phyloP scores from a whole-genome alignment of 805 yeast genomes.

The Myxozyma neglecta region DNA sequence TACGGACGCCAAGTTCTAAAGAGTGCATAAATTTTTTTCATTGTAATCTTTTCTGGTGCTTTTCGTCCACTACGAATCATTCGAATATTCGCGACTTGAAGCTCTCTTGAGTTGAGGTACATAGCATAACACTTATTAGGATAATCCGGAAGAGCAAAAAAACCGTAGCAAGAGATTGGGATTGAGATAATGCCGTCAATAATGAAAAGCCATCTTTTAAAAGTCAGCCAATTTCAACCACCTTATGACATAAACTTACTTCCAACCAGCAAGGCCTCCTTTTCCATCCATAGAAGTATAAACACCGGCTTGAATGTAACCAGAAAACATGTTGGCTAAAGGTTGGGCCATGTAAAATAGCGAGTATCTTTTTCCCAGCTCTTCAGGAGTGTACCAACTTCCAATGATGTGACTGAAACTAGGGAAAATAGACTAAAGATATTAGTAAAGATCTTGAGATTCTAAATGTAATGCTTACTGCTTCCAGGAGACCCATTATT shows the following conservation, averaged over 20 bases:
- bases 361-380: conserved; percentile 20
- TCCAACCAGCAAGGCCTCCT: conserved; percentile 63
- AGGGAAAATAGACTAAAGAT: conserved; percentile 10
- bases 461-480: conserved; percentile 16
- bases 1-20: conserved; percentile 17
- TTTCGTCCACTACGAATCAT: conserved; percentile 12
- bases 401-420: conserved; percentile 18
- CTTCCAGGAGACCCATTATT: conserved; percentile 38
- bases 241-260: conserved; percentile 33
- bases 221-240: background rate
- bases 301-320: conserved; percentile 49
- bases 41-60: conserved; percentile 16
- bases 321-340: conserved; percentile 41
- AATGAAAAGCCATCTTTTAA: conserved; percentile 21
- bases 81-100: conserved; percentile 14
- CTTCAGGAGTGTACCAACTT: conserved; percentile 23
- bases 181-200: conserved; percentile 44
- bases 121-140: conserved; percentile 35
- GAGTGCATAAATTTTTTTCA: conserved; percentile 1
- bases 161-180: conserved; percentile 46
- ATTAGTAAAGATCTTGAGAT: background rate
- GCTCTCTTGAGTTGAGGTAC: conserved; percentile 14
- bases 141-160: conserved; percentile 54
- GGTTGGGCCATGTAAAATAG: conserved; percentile 18
- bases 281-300: conserved; percentile 48